These are phyloP conservation scores for Aotearoamyces nothofagi DNA, from an alignment of 2,329 filamentous ascomycete species.

Conservation along the genomic window DNA sequence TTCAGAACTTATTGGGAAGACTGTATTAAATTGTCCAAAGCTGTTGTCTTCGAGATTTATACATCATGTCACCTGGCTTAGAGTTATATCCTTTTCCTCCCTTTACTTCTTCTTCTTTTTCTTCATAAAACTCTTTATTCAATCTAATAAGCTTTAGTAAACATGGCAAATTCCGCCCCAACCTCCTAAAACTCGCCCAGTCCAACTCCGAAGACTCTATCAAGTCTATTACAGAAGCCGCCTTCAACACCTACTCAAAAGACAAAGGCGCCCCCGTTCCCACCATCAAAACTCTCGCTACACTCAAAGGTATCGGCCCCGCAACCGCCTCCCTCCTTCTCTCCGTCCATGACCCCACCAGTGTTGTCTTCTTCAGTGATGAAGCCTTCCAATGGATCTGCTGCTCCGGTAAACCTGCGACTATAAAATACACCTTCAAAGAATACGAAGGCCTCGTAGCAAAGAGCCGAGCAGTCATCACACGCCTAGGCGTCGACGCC, in stretches of 20 bases:
- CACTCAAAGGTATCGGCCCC: slow-evolving; percentile 60
- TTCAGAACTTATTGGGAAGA: not conserved
- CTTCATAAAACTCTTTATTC: not conserved
- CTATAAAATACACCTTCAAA: slow-evolving; percentile 53
- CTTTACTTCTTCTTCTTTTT: not conserved
- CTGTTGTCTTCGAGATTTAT: not conserved
- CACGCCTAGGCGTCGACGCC: slow-evolving; percentile 37
- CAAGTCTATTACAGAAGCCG: slow-evolving; percentile 31
- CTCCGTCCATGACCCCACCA: slow-evolving; percentile 41
- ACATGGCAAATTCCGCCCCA: slow-evolving; percentile 48
- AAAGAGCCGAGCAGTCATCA: slow-evolving; percentile 25
- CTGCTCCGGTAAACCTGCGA: slow-evolving; percentile 30
- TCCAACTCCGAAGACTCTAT: slow-evolving; percentile 40
- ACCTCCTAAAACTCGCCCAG: slow-evolving; percentile 41
- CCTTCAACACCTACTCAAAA: slow-evolving; percentile 30
- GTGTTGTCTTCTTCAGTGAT: slow-evolving; percentile 64
- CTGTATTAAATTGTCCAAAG: too few relatives aligned
- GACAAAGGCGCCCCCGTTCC: slow-evolving; percentile 20
- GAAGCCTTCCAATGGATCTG: slow-evolving; percentile 63
- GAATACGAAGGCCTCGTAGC: slow-evolving; percentile 48
- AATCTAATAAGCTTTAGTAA: slow-evolving; percentile 6
- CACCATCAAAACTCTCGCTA: slow-evolving; percentile 37
- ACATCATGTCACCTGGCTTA: not conserved
- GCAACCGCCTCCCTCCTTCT: slow-evolving; percentile 66
- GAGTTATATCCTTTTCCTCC: not conserved